These are phyloP conservation scores for Boletus rex-veris DNA, from an alignment of 768 basidiomycete species.

Conservation along the genomic window DNA sequence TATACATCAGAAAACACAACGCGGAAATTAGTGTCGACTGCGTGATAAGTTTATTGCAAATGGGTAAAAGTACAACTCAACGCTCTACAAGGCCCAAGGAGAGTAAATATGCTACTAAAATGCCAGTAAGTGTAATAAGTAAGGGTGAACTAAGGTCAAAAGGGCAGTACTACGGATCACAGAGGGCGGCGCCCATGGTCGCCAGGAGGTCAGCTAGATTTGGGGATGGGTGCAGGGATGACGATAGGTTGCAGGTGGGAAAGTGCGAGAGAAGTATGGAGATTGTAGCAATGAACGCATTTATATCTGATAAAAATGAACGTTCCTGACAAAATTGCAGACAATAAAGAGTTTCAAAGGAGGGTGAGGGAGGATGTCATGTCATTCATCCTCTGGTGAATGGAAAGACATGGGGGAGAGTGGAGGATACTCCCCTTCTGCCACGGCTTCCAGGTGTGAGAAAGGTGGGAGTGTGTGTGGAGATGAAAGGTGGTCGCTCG, in stretches of 20 bases:
- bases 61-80: constrained; percentile 31
- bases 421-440: constrained; percentile 72
- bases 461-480: constrained; percentile 68
- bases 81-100: constrained; percentile 29
- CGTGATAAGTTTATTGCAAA: constrained; percentile 24
- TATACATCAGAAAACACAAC: constrained; percentile 10
- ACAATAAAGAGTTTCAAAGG: constrained; percentile 26
- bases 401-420: constrained; percentile 73
- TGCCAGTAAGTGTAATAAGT: constrained; percentile 31
- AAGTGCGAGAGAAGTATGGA: constrained; percentile 22
- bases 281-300: constrained; percentile 31
- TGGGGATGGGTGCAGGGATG: constrained; percentile 11
- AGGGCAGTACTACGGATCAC: constrained; percentile 18
- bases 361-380: constrained; percentile 21
- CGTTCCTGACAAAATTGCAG: constrained; percentile 17
- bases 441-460: constrained; percentile 78
- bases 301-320: constrained; percentile 26
- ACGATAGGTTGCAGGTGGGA: constrained; percentile 25
- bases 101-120: constrained; percentile 34
- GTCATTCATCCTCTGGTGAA: constrained; percentile 41
- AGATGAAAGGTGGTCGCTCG: constrained; percentile 36
- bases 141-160: constrained; percentile 15
- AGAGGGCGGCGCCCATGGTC: constrained; percentile 5
- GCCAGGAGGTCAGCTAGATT: constrained; percentile 17
- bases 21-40: constrained; percentile 9